Evolutionary conservation across 2,329 filamentous ascomycete species (phyloP).

Genomic region (Monascus ruber): DNA sequence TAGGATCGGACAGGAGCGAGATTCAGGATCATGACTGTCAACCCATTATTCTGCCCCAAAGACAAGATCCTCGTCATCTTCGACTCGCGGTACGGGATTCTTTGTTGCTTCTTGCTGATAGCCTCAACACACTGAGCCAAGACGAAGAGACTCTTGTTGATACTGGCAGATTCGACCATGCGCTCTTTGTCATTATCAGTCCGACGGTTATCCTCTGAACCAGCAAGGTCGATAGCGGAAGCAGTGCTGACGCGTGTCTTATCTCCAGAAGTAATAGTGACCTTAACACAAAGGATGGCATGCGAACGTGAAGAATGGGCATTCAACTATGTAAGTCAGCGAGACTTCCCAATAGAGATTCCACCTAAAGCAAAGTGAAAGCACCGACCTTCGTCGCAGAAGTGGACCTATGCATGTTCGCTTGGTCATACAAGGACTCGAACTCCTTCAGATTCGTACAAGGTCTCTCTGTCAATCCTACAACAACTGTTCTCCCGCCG

Average conservation of each 20-base stretch:
- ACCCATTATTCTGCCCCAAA: constrained; percentile 84
- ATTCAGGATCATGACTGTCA: constrained; percentile 95
- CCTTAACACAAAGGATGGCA: constrained; percentile 80
- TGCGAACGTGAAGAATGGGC: constrained; percentile 83
- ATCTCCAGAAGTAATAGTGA: constrained; percentile 63
- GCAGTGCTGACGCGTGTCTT: constrained; percentile 66
- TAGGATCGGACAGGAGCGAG: constrained; percentile 84
- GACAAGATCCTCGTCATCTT: constrained; percentile 96
- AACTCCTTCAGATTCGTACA: constrained; percentile 84
- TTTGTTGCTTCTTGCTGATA: constrained; percentile 61
- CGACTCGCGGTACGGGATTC: constrained; percentile 86
- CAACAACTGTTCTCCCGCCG: constrained; percentile 74
- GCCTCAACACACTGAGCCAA: constrained; percentile 92
- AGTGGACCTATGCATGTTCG: constrained; percentile 81
- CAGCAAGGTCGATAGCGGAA: constrained; percentile 87
- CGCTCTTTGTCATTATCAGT: constrained; percentile 91
- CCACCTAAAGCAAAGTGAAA: neutral
- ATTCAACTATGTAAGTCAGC: constrained; percentile 49
- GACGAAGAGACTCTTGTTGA: constrained; percentile 95
- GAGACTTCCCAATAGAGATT: constrained; percentile 4
- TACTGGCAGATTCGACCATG: constrained; percentile 87
- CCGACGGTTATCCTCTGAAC: constrained; percentile 87
- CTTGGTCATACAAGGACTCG: constrained; percentile 78
- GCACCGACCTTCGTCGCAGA: constrained; percentile 62
- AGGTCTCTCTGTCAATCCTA: constrained; percentile 69